These are phyloP conservation scores for Vitis hybrid DNA, from an alignment of 177 flowering plant genomes.

Conservation along the genomic window DNA sequence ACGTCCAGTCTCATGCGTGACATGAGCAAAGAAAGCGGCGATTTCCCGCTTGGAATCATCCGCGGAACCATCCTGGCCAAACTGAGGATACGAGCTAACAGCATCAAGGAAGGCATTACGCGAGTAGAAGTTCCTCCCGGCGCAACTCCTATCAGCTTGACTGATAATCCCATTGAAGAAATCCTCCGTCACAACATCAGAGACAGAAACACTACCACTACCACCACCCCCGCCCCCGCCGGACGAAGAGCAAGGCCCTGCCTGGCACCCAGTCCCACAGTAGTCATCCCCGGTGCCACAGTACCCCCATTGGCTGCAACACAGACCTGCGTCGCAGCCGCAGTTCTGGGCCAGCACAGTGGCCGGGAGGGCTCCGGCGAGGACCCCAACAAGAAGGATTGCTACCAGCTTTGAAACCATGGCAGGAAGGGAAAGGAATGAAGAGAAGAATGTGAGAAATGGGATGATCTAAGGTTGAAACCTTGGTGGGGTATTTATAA, in stretches of 20 bases:
- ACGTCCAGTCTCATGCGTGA: constrained; percentile 42
- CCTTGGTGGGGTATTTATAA: too few species aligned
- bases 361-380: background rate
- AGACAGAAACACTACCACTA: constrained; percentile 14
- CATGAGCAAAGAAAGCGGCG: constrained; percentile 39
- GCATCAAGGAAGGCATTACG: constrained; percentile 26
- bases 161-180: constrained; percentile 30
- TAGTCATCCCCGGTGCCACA: constrained; percentile 14
- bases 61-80: constrained; percentile 20
- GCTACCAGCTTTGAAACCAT: too few species aligned
- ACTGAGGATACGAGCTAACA: constrained; percentile 12
- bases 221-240: background rate
- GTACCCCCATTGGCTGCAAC: constrained; percentile 20
- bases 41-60: constrained; percentile 36
- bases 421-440: too few species aligned
- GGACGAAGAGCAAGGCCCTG: constrained; percentile 10
- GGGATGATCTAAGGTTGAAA: too few species aligned
- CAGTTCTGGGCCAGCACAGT: constrained; percentile 1
- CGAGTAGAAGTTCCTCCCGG: constrained; percentile 28
- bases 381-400: too few species aligned
- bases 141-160: constrained; percentile 28
- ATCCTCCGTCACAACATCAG: constrained; percentile 23
- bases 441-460: too few species aligned
- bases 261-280: constrained; percentile 16
- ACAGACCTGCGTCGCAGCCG: constrained; percentile 4